Base-by-base conservation (phyloP, 768 basidiomycete species). In the Fistulinella prunicolor region DNA sequence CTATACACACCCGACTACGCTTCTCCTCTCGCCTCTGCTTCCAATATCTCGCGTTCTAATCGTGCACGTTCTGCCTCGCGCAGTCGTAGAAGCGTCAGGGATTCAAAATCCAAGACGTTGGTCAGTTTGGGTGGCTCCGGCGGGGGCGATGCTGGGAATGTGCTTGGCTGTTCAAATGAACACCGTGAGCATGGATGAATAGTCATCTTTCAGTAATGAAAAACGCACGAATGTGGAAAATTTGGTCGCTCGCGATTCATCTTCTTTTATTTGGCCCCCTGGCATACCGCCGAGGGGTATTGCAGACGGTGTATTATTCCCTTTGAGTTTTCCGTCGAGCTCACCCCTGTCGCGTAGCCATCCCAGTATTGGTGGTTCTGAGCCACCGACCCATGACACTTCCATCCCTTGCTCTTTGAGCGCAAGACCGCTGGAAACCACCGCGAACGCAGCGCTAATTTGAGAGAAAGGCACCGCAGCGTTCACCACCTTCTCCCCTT, bases 1-100 rank as follows among this genome's bases (percentile, higher is more conserved):
- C n/a, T n/a, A n/a, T n/a, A n/a, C n/a, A n/a, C n/a, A n/a, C n/a
- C n/a, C n/a, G n/a, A n/a, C 30, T 32, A 36, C 17, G 17, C 30
- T 7, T 59, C 54, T 23, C 44, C 64, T n/a, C 42, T 51, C 6
- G 77, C 81, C 55, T 90, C 88, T 44, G 79, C 76, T 60, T 87
- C 86, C 32, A 80, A 65, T 54, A 90, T 89, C 63, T 90, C 88
- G 49, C 79, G 73, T 62, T 92, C 90, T 21, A 94, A 62, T 37
- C 85, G 73, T 53, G 82, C 85, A 32, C 85, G 75, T 63, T 92
- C 90, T 0, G 89, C 88, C 59, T 92, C 86, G 29, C 89, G 75
- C 62, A 94, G 71, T 5, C 89, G 79, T 75, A 92, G 78, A 29
- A 93, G 73, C 1, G 88, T 92, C 50, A 91, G 60, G 3, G 84